A percentile compares a stretch with the other conserved stretches of the same genome.
These are phyloP conservation scores for Fusarium equiseti DNA, from an alignment of 2,329 filamentous ascomycete species.

Conservation along the genomic window DNA sequence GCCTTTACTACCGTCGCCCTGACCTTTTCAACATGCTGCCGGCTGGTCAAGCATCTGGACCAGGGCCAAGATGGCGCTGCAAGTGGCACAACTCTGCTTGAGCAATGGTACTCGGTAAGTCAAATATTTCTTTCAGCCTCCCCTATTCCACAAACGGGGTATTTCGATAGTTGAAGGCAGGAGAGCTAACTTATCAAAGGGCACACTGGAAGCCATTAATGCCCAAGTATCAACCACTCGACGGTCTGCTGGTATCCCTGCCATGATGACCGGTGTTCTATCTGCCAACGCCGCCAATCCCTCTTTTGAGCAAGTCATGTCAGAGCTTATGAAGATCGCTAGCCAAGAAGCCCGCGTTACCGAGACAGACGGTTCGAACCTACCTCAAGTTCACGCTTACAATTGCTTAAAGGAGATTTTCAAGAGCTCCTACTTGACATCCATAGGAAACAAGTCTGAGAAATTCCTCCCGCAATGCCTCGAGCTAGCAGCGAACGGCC, in stretches of 20 bases:
- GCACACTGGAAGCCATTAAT: constrained; percentile 76
- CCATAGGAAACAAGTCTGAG: constrained; percentile 79
- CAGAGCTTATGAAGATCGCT: constrained; percentile 71
- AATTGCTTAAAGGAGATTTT: constrained; percentile 96
- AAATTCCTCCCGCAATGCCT: constrained; percentile 79
- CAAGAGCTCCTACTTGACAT: constrained; percentile 81
- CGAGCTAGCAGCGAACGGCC: constrained; percentile 80
- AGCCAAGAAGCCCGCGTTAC: constrained; percentile 63
- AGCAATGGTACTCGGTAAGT: constrained; percentile 77
- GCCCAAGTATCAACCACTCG: constrained; percentile 85
- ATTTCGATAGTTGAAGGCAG: background rate
- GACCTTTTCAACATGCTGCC: constrained; percentile 86
- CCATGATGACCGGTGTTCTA: constrained; percentile 85
- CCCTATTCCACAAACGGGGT: background rate
- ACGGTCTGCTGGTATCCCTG: constrained; percentile 91
- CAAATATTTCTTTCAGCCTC: background rate
- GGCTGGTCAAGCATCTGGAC: constrained; percentile 66
- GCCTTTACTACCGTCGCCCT: constrained; percentile 94
- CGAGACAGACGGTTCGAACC: constrained; percentile 71
- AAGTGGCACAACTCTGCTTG: constrained; percentile 59
- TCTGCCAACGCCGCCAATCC: constrained; percentile 70
- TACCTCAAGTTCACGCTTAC: constrained; percentile 93
- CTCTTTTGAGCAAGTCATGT: constrained; percentile 74
- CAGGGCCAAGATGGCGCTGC: constrained; percentile 50
- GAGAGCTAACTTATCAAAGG: constrained; percentile 54